Conservation (phyloP, 2,329 filamentous ascomycete species). For the Coleophoma cylindrospora region DNA sequence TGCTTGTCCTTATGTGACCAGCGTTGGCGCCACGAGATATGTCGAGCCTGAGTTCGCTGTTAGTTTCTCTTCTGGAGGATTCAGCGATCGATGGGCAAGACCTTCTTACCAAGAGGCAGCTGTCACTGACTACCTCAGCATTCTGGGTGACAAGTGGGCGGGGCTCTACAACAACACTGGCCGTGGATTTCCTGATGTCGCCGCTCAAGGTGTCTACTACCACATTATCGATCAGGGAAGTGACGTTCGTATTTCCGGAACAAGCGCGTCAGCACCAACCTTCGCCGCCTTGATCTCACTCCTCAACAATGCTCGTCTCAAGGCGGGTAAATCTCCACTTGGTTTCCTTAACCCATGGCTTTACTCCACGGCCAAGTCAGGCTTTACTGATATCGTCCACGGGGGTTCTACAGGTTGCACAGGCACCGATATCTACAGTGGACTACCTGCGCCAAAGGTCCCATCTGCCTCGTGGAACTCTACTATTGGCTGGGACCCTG, state of each 20-base stretch:
- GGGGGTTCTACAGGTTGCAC: slow-evolving; percentile 33
- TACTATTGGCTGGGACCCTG: slow-evolving; percentile 39
- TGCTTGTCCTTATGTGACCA: slow-evolving; percentile 63
- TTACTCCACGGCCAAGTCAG: slow-evolving; percentile 41
- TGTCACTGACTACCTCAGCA: slow-evolving; percentile 37
- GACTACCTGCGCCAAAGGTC: slow-evolving; percentile 16
- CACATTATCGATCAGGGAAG: slow-evolving; percentile 8
- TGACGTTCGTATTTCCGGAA: slow-evolving; percentile 7
- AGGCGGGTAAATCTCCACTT: slow-evolving; percentile 35
- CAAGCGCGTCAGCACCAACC: slow-evolving; percentile 49
- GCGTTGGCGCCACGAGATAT: slow-evolving; percentile 55
- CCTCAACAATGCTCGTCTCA: slow-evolving; percentile 55
- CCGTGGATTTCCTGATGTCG: slow-evolving; percentile 49
- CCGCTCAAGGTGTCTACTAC: slow-evolving; percentile 53
- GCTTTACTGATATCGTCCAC: slow-evolving; percentile 39
- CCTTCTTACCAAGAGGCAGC: slow-evolving; percentile 41
- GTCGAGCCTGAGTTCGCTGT: slow-evolving; percentile 38
- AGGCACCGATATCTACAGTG: slow-evolving; percentile 18
- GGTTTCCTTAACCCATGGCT: slow-evolving; percentile 60
- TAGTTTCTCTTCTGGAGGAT: slow-evolving; percentile 41
- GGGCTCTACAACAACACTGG: slow-evolving; percentile 42
- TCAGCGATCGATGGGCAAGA: slow-evolving; percentile 43
- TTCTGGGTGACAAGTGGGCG: slow-evolving; percentile 35
- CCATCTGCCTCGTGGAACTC: slow-evolving; percentile 35
- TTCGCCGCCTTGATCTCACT: slow-evolving; percentile 54